Base-by-base conservation (phyloP, 495 filamentous ascomycete genomes). In the Tuber borchii region DNA sequence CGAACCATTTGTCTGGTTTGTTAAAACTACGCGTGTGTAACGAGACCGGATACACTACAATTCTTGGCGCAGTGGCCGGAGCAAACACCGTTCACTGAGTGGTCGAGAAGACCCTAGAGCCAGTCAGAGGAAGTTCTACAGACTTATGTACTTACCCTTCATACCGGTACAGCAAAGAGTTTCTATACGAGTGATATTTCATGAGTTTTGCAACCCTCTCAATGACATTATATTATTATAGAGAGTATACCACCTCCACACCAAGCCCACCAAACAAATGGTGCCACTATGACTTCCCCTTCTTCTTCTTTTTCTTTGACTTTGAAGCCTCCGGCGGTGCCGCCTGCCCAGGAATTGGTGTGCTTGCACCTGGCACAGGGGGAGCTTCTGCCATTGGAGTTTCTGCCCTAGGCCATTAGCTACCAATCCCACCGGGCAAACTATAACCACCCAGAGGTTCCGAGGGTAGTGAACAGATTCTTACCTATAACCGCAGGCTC, bases 301-400 rank as follows among this genome's bases (percentile, higher is more conserved):
- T 81, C 73, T 75, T 81, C 73, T 81, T 81, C 72, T 81, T 81
- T 26, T 80, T 80, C 72, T 81, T 81, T 4, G 73, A 69, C 45
- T 70, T 48, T 65, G 78, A 65, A 39, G 73, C 69, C 34, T 46
- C 71, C 70, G 74, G 65, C 20, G 70, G 77, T n/a, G 70, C 73
- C 31, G 48, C 73, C 69, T 79, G 78, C 20, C 77, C 42, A 16
- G 61, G 43, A 70, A 75, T n/a, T 19, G 78, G 76, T 31, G 73
- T 73, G 22, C 56, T 26, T 71, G 44, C 34, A n/a, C 71, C 37
- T 2, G 77, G 56, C 37, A 76, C 72, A 26, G 68, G 26, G 8
- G 73, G 43, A 37, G 22, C 42, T 56, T 72, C 70, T 5, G 34
- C 22, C 65, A 51, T 72, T 70, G 73, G 40, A 39, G 73, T 76